Conservation (phyloP, 192 early-diverging fungal species). For the Gaertneriomyces sp. region DNA sequence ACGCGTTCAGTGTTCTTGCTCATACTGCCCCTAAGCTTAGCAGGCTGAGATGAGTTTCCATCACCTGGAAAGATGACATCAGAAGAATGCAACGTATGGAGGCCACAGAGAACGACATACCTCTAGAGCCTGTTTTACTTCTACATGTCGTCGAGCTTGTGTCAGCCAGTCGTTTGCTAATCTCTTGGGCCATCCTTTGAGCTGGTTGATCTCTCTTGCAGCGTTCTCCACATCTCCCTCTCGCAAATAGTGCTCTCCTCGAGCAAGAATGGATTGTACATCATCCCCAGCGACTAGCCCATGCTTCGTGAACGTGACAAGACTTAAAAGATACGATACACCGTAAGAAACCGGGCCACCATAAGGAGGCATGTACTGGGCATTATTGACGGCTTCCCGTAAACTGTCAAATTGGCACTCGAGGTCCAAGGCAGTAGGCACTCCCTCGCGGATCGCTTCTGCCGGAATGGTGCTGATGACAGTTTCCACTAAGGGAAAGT, state of each 20-base stretch:
- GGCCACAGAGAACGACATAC: slow-evolving; percentile 39
- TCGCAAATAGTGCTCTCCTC: slow-evolving; percentile 69
- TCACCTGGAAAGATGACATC: slow-evolving; percentile 13
- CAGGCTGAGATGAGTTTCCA: slow-evolving; percentile 26
- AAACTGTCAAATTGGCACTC: slow-evolving; percentile 68
- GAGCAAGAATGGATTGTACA: slow-evolving; percentile 78
- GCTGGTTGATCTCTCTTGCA: slow-evolving; percentile 86
- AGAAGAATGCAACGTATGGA: slow-evolving; percentile 5
- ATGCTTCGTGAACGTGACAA: slow-evolving; percentile 77
- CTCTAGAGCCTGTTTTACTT: slow-evolving; percentile 83
- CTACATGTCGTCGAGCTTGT: slow-evolving; percentile 74
- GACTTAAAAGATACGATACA: slow-evolving; percentile 66
- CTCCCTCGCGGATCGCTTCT: slow-evolving; percentile 57
- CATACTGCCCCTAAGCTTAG: slow-evolving; percentile 23
- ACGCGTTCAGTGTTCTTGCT: neutral
- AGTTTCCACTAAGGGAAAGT: slow-evolving; percentile 47
- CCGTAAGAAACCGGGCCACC: slow-evolving; percentile 82
- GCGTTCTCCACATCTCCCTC: slow-evolving; percentile 81
- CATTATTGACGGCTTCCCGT: slow-evolving; percentile 64
- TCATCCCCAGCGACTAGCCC: slow-evolving; percentile 83
- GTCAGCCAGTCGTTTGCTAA: slow-evolving; percentile 86
- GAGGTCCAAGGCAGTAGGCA: slow-evolving; percentile 57
- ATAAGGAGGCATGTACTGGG: slow-evolving; percentile 81
- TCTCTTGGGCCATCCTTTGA: slow-evolving; percentile 84
- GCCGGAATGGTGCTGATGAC: slow-evolving; percentile 34